Evolutionary conservation across 1,284 basidiomycete species (phyloP), one percentile per base, ranked within the genome.

Genomic region (Peniophora sp.): DNA sequence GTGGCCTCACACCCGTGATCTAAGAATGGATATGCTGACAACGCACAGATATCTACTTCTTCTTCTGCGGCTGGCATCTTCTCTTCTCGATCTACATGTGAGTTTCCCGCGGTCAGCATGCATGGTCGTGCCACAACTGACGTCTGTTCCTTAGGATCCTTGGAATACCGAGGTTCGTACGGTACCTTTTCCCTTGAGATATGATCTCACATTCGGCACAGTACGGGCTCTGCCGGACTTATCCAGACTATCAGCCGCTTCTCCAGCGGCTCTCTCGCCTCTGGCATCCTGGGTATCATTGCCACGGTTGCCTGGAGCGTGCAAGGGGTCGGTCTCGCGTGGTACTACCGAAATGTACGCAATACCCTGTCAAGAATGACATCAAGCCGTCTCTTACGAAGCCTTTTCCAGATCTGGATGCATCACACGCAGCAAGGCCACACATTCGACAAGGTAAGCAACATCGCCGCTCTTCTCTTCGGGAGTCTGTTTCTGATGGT

Each of bases 11-110:
- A 23, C 51, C 54, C 32, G 17, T 43, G 22, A 42, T 11, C 11
- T 24, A 22, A 15, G 22, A 14, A 39, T 20, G 41, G 47, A 32
- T 39, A 3, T 42, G 36, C 20, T 45, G 32, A 15, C 34, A 15
- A 56, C 57, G 51, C 59, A 55, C 64, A 94, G 94, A 97, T 73
- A 70, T 94, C 56, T 97, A 91, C 76, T 96, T 96, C 74, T 81
- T 97, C 69, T 98, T 98, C 70, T 79, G 85, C 51, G 95, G 92
- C 32, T 97, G 89, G 76, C 94, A 99, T 70, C 74, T 98, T 52
- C 72, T 91, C 36, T 97, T 89, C 73, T 89, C 89, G 54, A 65
- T 93, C 62, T 95, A 91, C 71, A 88, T 91, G 88, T 88, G 63
- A 70, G 83, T 62, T 14, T 52, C 35, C 49, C 43, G 42, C 37